These are phyloP conservation scores for Colletotrichum navitas DNA, from an alignment of 2,329 filamentous ascomycete species.

Conservation along the genomic window DNA sequence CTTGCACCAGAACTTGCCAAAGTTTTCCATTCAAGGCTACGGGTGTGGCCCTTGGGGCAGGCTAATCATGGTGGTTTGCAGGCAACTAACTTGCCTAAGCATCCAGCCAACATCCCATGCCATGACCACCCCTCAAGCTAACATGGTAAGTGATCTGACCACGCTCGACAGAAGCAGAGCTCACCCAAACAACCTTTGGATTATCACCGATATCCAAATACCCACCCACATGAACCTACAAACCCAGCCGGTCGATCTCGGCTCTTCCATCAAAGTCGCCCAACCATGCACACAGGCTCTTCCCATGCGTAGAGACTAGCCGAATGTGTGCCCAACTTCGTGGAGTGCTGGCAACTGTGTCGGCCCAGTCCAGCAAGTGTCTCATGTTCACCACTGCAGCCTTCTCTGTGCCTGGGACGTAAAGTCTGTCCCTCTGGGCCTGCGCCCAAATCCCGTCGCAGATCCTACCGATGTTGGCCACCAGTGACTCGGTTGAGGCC, in stretches of 20 bases:
- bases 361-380: constrained; percentile 48
- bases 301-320: constrained; percentile 27
- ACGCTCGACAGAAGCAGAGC: too few species aligned
- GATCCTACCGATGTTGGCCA: constrained; percentile 49
- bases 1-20: too few species aligned
- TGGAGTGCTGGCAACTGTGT: constrained; percentile 44
- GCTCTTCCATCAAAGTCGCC: constrained; percentile 22
- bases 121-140: not conserved
- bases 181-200: not conserved
- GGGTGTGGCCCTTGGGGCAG: too few species aligned
- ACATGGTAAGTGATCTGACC: too few species aligned
- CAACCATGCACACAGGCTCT: constrained; percentile 46
- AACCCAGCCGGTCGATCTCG: not conserved
- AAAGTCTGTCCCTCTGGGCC: constrained; percentile 48
- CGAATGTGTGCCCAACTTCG: not conserved
- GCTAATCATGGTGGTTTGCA: not conserved
- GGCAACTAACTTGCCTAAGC: not conserved
- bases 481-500: constrained; percentile 45
- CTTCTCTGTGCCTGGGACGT: constrained; percentile 49
- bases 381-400: constrained; percentile 48
- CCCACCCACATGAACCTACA: not conserved
- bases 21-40: not conserved
- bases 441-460: constrained; percentile 50
- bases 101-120: too few species aligned
- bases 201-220: not conserved